These are phyloP conservation scores for Chlamydomonas eustigma DNA, from an alignment of 139 green algal species.

Conservation along the genomic window DNA sequence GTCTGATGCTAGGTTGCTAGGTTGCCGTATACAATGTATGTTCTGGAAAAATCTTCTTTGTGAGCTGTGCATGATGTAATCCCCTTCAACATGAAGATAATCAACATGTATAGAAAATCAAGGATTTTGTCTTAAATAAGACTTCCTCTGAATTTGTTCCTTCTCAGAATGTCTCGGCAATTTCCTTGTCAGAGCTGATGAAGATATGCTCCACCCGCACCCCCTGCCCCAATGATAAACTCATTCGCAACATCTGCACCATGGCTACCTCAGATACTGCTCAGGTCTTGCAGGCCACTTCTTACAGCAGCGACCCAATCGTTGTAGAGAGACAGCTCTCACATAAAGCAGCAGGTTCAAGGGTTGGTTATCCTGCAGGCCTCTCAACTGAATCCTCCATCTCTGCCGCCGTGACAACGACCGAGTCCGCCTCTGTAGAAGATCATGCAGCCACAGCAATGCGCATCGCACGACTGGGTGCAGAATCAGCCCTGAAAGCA, in stretches of 20 bases:
- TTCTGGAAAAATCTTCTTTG: too few species aligned
- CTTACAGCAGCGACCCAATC: background rate
- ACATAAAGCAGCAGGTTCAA: background rate
- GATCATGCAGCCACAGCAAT: conserved; percentile 6
- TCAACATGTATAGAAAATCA: too few species aligned
- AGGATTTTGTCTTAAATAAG: too few species aligned
- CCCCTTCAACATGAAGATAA: too few species aligned
- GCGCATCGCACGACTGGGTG: conserved; percentile 50
- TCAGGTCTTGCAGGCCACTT: background rate
- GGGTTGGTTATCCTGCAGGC: background rate
- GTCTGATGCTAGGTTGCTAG: too few species aligned
- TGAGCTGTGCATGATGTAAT: too few species aligned
- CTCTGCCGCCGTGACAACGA: conserved; percentile 2
- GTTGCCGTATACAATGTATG: too few species aligned
- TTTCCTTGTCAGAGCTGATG: conserved; percentile 29
- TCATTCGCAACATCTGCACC: conserved; percentile 77
- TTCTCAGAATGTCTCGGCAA: background rate
- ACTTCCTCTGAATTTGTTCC: too few species aligned
- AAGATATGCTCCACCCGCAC: conserved; percentile 42
- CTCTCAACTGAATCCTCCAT: background rate
- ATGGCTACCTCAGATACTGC: conserved; percentile 67
- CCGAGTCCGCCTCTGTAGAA: conserved; percentile 4
- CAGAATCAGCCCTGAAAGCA: conserved; percentile 58
- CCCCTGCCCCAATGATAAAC: conserved; percentile 81
- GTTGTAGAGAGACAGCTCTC: background rate